phyloP scores from a whole-genome alignment of 2,329 filamentous ascomycete species.

The Xylaria polymorpha region DNA sequence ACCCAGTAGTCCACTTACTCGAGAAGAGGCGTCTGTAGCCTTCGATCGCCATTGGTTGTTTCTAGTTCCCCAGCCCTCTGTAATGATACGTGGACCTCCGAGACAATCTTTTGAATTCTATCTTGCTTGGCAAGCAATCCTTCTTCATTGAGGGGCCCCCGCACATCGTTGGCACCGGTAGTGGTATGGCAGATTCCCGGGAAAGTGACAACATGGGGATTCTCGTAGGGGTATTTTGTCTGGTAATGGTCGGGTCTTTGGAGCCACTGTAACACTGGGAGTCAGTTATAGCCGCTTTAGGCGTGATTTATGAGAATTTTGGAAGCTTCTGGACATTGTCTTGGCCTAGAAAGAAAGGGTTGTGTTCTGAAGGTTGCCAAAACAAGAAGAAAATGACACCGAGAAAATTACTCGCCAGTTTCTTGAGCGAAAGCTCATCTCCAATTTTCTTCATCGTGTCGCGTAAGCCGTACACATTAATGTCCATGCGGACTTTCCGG shows the following conservation, averaged over 20 bases:
- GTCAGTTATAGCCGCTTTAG: too few relatives aligned
- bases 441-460: slow-evolving; percentile 44
- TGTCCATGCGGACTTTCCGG: slow-evolving; percentile 50
- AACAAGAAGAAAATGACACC: too few relatives aligned
- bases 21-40: slow-evolving; percentile 21
- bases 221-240: slow-evolving; percentile 44
- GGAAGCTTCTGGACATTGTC: too few relatives aligned
- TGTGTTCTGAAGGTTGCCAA: too few relatives aligned
- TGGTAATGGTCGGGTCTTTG: slow-evolving; percentile 49
- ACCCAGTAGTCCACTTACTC: slow-evolving; percentile 23
- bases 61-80: slow-evolving; percentile 32
- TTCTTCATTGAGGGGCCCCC: slow-evolving; percentile 34
- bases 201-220: slow-evolving; percentile 50
- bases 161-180: slow-evolving; percentile 28
- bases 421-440: slow-evolving; percentile 44
- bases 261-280: slow-evolving; percentile 46
- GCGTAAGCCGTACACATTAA: slow-evolving; percentile 54
- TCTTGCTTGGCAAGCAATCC: slow-evolving; percentile 18
- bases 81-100: slow-evolving; percentile 29
- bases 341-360: too few relatives aligned
- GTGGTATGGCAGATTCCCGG: slow-evolving; percentile 38
- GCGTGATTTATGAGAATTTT: too few relatives aligned
- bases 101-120: slow-evolving; percentile 26
- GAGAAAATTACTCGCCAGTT: slow-evolving; percentile 17
- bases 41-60: slow-evolving; percentile 24